These are phyloP conservation scores for Coniosporium uncinatum DNA, from an alignment of 2,329 filamentous ascomycete genomes.

Conservation along the genomic window DNA sequence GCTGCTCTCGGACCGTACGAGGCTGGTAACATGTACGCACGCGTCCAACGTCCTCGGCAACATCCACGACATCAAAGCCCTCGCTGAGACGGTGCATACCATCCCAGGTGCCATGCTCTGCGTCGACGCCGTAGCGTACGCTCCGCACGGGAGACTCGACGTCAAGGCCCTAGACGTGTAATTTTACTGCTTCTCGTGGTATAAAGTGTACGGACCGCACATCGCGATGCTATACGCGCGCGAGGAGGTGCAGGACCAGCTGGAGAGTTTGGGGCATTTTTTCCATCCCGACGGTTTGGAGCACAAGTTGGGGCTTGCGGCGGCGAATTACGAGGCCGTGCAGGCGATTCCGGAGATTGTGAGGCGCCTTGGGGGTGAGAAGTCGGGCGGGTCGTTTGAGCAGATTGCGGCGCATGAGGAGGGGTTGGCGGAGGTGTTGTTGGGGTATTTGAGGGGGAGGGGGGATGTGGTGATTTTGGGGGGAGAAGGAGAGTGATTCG, in stretches of 20 bases:
- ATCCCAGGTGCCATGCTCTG: slow-evolving; percentile 50
- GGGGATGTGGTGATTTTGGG: slow-evolving; percentile 54
- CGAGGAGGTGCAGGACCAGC: slow-evolving; percentile 44
- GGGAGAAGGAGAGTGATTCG: slow-evolving; percentile 39
- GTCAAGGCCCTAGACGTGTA: slow-evolving; percentile 65
- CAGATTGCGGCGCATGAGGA: slow-evolving; percentile 54
- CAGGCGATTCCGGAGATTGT: slow-evolving; percentile 56
- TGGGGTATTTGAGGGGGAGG: slow-evolving; percentile 48
- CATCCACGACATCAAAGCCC: slow-evolving; percentile 56
- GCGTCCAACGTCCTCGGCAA: slow-evolving; percentile 69
- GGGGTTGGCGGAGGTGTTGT: slow-evolving; percentile 49
- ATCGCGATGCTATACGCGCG: slow-evolving; percentile 66
- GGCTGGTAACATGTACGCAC: slow-evolving; percentile 69
- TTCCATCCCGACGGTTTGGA: slow-evolving; percentile 58
- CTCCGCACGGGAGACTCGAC: slow-evolving; percentile 66
- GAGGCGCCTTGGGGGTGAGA: slow-evolving; percentile 48
- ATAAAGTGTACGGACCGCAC: slow-evolving; percentile 77
- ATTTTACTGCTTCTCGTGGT: slow-evolving; percentile 77
- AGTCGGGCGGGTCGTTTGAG: slow-evolving; percentile 35
- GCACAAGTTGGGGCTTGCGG: slow-evolving; percentile 64
- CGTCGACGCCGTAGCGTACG: slow-evolving; percentile 73
- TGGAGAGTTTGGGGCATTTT: slow-evolving; percentile 58
- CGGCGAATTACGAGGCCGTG: slow-evolving; percentile 64
- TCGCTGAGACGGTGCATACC: slow-evolving; percentile 43
- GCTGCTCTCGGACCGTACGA: slow-evolving; percentile 58